A percentile compares a stretch with the other conserved stretches of the same genome.
These are phyloP conservation scores for Plenodomus tracheiphilus DNA, from an alignment of 2,329 filamentous ascomycete genomes.

Conservation along the genomic window DNA sequence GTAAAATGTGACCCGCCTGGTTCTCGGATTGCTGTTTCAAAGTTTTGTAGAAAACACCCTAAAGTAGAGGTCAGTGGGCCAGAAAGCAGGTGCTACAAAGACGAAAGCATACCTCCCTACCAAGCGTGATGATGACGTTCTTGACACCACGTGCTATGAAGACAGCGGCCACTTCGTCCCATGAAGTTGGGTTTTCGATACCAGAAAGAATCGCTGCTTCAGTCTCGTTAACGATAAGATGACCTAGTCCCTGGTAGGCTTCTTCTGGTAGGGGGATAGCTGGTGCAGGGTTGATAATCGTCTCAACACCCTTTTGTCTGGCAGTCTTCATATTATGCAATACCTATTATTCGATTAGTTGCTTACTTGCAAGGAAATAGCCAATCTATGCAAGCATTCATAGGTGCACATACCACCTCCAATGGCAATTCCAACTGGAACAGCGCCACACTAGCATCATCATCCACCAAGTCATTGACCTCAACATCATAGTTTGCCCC, in stretches of 20 bases:
- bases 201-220: slow-evolving; percentile 77
- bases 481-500: slow-evolving; percentile 52
- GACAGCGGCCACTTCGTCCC: slow-evolving; percentile 39
- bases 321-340: slow-evolving; percentile 43
- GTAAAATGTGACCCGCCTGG: slow-evolving; percentile 52
- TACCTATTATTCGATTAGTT: slow-evolving; percentile 20
- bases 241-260: slow-evolving; percentile 69
- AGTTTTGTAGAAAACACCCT: slow-evolving; percentile 50
- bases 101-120: slow-evolving; percentile 63
- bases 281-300: slow-evolving; percentile 81
- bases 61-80: slow-evolving; percentile 24
- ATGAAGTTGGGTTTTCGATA: slow-evolving; percentile 39
- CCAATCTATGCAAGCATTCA: neutral
- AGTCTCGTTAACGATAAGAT: slow-evolving; percentile 88
- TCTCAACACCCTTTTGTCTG: slow-evolving; percentile 45
- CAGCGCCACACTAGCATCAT: slow-evolving; percentile 47
- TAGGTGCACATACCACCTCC: slow-evolving; percentile 35
- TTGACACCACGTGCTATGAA: slow-evolving; percentile 72
- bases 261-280: slow-evolving; percentile 69
- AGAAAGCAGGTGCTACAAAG: neutral
- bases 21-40: slow-evolving; percentile 49
- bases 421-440: slow-evolving; percentile 54
- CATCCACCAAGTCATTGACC: slow-evolving; percentile 43
- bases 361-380: no score
- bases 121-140: slow-evolving; percentile 83